Base-by-base conservation (phyloP, 495 filamentous ascomycete species). In the Penicillium argentinense region DNA sequence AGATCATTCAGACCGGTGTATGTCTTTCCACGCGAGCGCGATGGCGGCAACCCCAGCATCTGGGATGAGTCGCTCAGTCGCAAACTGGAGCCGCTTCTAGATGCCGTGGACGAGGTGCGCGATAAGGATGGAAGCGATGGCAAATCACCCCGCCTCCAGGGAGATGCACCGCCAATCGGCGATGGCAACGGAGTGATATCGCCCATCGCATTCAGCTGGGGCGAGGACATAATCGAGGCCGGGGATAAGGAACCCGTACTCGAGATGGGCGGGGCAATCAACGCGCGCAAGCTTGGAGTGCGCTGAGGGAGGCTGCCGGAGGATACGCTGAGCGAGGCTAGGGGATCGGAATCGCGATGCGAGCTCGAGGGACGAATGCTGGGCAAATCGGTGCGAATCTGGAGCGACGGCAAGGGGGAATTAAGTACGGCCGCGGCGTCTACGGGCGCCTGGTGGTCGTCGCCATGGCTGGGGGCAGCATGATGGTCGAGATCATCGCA, bases 111-210 rank as follows among this genome's bases (percentile, higher is more conserved):
- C 0, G 72, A 66, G 4, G 70, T 70, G n/a, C 72, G 67, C 19
- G 60, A 77, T 39, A 56, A 51, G 34, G 51, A 80, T 60, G 56
- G 71, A 59, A 47, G 66, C 71, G 48, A 79, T 63, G 55, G 71
- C 62, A 49, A 67, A 72, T 70, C 58, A 73, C 72, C 56, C 72
- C 80, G 46, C 3, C 56, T 54, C 83, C 82, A 64, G n/a, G 91
- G 87, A 6, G 87, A 89, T 33, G 86, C 84, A 6, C 78, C 77
- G 46, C 88, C 72, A 28, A 97, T 77, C 6, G 93, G 93, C 4
- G 93, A 97, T 9, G 93, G 93, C 17, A 98, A 68, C 40, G 93
- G 93, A 4, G 93, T 98, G 46, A 98, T 84, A 58, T 96, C 89
- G 28, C 81, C 80, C 81, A 96, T 84, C 14, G 91, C 88, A 46